Conservation (phyloP, 2,329 filamentous ascomycete genomes). For the Colletotrichum abscissum region DNA sequence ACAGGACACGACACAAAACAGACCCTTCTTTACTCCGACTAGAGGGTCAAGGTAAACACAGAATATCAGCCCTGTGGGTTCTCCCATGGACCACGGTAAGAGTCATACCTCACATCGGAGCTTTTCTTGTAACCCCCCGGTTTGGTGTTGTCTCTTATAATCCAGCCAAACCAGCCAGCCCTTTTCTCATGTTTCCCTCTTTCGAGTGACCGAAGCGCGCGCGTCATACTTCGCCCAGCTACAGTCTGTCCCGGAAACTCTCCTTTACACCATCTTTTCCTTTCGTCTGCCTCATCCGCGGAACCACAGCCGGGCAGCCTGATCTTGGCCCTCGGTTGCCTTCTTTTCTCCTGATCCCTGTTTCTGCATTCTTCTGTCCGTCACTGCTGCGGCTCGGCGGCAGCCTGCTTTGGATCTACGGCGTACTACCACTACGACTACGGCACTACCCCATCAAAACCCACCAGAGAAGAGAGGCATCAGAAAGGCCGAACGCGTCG, state of each 20-base stretch:
- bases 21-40: background rate
- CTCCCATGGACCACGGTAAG: background rate
- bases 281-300: conserved; percentile 3
- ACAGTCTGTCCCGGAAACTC: conserved; percentile 2
- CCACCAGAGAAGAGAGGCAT: background rate
- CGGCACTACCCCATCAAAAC: no score
- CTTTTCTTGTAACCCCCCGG: no score
- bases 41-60: background rate
- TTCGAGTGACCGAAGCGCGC: background rate
- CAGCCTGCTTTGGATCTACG: background rate
- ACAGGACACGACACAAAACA: background rate
- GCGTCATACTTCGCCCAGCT: conserved; percentile 19
- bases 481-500: background rate
- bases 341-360: background rate
- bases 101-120: background rate
- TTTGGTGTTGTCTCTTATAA: background rate
- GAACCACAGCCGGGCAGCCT: conserved; percentile 12
- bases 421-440: no score
- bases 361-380: background rate
- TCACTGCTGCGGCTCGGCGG: background rate
- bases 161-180: no score
- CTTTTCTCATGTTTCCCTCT: background rate
- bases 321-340: conserved; percentile 12
- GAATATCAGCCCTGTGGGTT: background rate
- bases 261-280: background rate